Evolutionary conservation across 345 rosid species (phyloP).

Genomic region (Viola odorata): DNA sequence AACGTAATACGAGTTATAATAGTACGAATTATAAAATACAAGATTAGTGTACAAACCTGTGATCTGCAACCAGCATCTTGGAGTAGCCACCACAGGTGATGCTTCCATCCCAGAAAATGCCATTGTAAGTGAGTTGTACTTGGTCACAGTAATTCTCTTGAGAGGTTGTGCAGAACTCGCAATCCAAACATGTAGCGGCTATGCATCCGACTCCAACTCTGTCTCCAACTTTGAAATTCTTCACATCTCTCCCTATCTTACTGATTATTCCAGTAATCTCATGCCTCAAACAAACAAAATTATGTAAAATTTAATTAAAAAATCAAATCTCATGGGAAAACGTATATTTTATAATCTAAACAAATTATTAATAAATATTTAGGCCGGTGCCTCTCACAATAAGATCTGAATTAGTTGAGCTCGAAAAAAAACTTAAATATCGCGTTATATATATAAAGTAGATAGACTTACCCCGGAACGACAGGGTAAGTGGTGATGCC

Average conservation of each 20-base stretch:
- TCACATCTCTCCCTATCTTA: conserved; percentile 38
- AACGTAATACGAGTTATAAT: no score
- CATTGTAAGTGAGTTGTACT: conserved; percentile 44
- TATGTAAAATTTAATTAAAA: background rate
- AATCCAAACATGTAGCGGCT: conserved; percentile 49
- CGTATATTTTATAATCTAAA: no score
- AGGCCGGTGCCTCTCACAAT: background rate
- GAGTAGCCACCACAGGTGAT: conserved; percentile 62
- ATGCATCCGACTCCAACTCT: conserved; percentile 60
- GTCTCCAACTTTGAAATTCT: conserved; percentile 43
- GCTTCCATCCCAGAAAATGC: conserved; percentile 59
- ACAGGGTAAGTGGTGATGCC: conserved; percentile 75
- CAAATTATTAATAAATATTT: no score
- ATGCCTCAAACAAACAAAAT: conserved; percentile 30
- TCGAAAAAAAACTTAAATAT: no score
- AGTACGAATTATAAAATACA: no score
- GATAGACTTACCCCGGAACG: conserved; percentile 63
- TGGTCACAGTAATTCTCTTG: conserved; percentile 58
- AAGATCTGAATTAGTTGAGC: no score
- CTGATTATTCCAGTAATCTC: conserved; percentile 50
- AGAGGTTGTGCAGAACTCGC: conserved; percentile 42
- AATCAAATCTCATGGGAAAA: background rate
- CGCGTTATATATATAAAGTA: no score
- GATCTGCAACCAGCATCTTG: conserved; percentile 46
- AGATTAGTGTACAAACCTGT: conserved; percentile 26